Conservation (phyloP, 1,284 basidiomycete species). For the Cryptococcus maquisensis region DNA sequence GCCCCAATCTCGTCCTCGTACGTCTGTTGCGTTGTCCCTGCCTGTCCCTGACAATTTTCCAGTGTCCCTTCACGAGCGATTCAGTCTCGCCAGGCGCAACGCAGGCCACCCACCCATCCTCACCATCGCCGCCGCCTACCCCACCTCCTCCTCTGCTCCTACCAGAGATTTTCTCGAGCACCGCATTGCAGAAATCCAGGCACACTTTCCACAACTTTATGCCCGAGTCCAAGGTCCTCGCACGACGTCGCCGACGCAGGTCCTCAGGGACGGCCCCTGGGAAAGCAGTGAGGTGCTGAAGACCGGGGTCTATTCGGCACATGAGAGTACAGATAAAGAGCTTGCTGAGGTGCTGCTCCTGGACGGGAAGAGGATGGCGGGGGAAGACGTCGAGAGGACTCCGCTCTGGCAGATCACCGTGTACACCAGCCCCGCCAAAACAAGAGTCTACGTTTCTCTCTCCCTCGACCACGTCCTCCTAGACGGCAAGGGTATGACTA, state of each 20-base stretch:
- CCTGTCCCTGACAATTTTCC: background rate
- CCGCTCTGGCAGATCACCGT: slow-evolving; percentile 16
- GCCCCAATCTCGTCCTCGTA: slow-evolving; percentile 22
- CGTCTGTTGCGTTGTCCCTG: background rate
- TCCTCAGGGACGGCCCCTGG: slow-evolving; percentile 10
- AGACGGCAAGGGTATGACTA: slow-evolving; percentile 21
- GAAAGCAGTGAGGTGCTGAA: slow-evolving; percentile 11
- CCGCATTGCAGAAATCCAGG: slow-evolving; percentile 27
- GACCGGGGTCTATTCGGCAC: slow-evolving; percentile 53
- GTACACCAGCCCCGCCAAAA: background rate
- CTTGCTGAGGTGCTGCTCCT: background rate
- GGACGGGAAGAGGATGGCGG: background rate
- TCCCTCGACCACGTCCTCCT: slow-evolving; percentile 5
- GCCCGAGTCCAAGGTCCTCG: slow-evolving; percentile 11
- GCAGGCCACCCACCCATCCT: slow-evolving; percentile 22
- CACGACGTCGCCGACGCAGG: slow-evolving; percentile 12
- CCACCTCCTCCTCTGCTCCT: slow-evolving; percentile 14
- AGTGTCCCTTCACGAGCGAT: slow-evolving; percentile 36
- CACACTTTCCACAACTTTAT: slow-evolving; percentile 29
- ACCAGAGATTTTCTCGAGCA: slow-evolving; percentile 13
- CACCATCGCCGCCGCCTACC: slow-evolving; percentile 24
- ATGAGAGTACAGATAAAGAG: slow-evolving; percentile 55
- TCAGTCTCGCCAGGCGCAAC: slow-evolving; percentile 27
- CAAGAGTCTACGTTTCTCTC: slow-evolving; percentile 6
- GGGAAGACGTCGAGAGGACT: background rate